Evolutionary conservation across 306 rosid species (phyloP).

Genomic region (Prunus mongolica): DNA sequence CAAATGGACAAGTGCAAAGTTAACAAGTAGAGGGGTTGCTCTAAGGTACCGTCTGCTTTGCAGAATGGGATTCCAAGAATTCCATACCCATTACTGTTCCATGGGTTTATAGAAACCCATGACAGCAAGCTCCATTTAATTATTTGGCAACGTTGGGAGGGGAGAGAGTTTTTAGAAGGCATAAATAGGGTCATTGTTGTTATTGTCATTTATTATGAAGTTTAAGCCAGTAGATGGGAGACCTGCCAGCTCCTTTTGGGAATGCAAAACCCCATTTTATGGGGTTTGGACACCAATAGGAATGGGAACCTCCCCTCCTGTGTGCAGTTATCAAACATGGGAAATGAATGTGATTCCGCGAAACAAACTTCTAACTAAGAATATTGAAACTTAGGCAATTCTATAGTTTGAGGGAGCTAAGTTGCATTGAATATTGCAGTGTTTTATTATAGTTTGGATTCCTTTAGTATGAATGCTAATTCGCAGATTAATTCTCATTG

Average conservation of each 20-base stretch:
- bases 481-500: neutral
- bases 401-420: neutral
- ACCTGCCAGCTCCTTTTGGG: neutral
- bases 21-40: neutral
- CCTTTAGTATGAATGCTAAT: neutral
- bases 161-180: neutral
- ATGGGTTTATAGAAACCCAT: neutral
- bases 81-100: neutral
- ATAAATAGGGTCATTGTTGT: neutral
- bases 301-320: no score
- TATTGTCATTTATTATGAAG: neutral
- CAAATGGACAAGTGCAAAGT: neutral
- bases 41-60: neutral
- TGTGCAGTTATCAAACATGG: neutral
- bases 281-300: neutral
- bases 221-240: neutral
- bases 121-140: neutral
- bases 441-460: neutral
- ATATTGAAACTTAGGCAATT: neutral
- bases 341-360: neutral
- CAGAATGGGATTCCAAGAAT: neutral
- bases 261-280: neutral
- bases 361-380: neutral
- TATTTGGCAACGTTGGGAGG: neutral
- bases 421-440: neutral